Evolutionary conservation across 306 rosid genomes (phyloP), one percentile per base, ranked within the genome.

Genomic region (Dalbergia oliveri): DNA sequence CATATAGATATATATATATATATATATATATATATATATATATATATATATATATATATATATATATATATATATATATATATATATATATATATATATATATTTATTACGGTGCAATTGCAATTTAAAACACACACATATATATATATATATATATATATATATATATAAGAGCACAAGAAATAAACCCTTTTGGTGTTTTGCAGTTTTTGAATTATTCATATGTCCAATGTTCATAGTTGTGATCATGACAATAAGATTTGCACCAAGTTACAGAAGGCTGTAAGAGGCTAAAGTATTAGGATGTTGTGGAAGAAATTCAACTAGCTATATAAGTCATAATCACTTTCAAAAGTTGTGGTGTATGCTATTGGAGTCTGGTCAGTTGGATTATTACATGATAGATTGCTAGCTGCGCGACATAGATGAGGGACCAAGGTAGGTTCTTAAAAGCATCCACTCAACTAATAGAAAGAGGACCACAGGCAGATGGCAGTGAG

Each of bases 381-480:
- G 75, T 85, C 33, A 66, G 76, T 51, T 76, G 81, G 81, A 74
- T 72, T 66, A 75, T 72, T 66, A 78, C 67, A 83, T 54, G 65
- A 76, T 68, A 82, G 85, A 84, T 73, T 78, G 87, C 80, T 61
- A 76, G 80, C 82, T 77, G 71, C 81, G 35, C 12, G 45, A 13
- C 4, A 37, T 80, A 87, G 92, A 78, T 73, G 92, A 93, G 90
- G 97, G 97, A 89, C 97, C 96, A 93, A 90, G 35, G 69, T 87
- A 85, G 95, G 89, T 88, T 90, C 93, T 90, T 90, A 86, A 88
- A 91, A 90, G 96, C 94, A 89, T 88, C 91, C 89, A 85, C 90
- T 88, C 71, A 81, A 78, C 69, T 80, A 54, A 77, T 49, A 54
- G 71, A 72, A 69, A 73, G 6, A 74, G 37, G 95, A 91, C 93